A percentile compares a stretch with the other conserved stretches of the same genome.
phyloP scores from a whole-genome alignment of 108 stramenopile species.

The Skeletonema potamos region DNA sequence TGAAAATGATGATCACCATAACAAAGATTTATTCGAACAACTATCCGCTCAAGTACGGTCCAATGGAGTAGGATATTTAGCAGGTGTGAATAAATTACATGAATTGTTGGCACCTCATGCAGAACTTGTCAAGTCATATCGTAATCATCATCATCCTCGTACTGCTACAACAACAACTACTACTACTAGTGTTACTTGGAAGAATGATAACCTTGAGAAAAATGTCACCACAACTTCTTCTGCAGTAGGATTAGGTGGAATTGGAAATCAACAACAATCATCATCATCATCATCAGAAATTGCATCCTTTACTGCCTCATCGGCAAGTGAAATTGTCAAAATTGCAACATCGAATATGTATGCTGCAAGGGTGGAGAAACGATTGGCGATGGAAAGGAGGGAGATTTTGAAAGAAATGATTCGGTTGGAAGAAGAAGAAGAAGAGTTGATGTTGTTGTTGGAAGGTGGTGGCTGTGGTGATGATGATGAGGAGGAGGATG shows the following conservation, averaged over 20 bases:
- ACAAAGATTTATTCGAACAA: slow-evolving; percentile 10
- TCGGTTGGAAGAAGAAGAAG: slow-evolving; percentile 35
- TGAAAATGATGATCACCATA: too few species aligned
- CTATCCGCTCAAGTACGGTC: slow-evolving; percentile 17
- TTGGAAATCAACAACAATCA: neutral
- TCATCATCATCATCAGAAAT: neutral
- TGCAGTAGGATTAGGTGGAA: too few species aligned
- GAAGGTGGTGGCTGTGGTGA: neutral
- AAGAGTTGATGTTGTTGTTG: too few species aligned
- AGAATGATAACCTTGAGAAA: too few species aligned
- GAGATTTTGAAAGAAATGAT: slow-evolving; percentile 47
- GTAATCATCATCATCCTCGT: neutral
- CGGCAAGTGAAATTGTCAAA: slow-evolving; percentile 9
- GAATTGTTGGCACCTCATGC: slow-evolving; percentile 41
- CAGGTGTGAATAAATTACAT: slow-evolving; percentile 36
- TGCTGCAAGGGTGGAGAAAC: slow-evolving; percentile 36
- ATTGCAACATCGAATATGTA: slow-evolving; percentile 44
- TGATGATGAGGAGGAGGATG: neutral
- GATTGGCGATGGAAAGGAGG: slow-evolving; percentile 39
- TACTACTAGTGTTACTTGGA: neutral
- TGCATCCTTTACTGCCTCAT: neutral
- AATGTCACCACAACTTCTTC: too few species aligned
- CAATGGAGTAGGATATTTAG: slow-evolving; percentile 34
- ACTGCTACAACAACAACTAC: neutral
- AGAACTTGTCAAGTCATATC: slow-evolving; percentile 22